Evolutionary conservation across 257 asterid species (phyloP).

Genomic region (Fraxinus pennsylvanica): DNA sequence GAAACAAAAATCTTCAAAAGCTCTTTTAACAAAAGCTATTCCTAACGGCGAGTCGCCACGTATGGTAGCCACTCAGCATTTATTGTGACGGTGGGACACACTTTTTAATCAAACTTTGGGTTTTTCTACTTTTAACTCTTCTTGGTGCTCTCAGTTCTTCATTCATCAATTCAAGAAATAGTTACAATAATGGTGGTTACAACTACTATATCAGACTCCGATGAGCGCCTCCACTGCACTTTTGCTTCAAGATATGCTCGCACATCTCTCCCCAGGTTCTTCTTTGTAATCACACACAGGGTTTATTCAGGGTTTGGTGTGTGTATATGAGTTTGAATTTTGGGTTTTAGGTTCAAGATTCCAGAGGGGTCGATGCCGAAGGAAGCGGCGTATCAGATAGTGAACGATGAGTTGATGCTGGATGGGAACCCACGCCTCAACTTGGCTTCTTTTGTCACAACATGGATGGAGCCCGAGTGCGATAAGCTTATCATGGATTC

Average conservation of each 20-base stretch:
- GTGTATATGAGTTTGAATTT: background rate
- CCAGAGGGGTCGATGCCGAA: slow-evolving; percentile 59
- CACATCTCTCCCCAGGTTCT: slow-evolving; percentile 59
- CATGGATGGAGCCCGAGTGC: slow-evolving; percentile 88
- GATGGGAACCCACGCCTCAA: slow-evolving; percentile 80
- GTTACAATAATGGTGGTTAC: slow-evolving; percentile 35
- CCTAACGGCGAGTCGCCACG: no score
- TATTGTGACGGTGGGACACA: no score
- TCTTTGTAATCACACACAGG: background rate
- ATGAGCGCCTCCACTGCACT: slow-evolving; percentile 46
- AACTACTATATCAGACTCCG: slow-evolving; percentile 28
- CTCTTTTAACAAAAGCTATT: no score
- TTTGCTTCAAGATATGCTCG: slow-evolving; percentile 71
- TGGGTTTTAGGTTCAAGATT: slow-evolving; percentile 44
- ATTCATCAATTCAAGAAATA: background rate
- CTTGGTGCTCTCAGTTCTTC: background rate
- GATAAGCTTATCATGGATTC: slow-evolving; percentile 65
- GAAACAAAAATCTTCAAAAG: no score
- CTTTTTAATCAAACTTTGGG: no score
- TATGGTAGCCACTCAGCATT: no score
- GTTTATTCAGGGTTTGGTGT: no score
- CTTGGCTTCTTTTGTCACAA: slow-evolving; percentile 75
- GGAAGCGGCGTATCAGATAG: slow-evolving; percentile 74
- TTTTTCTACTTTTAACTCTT: no score
- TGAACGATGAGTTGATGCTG: slow-evolving; percentile 72